Base-by-base conservation (phyloP, 192 early-diverging fungal species). In the Chytriomyces sp. region DNA sequence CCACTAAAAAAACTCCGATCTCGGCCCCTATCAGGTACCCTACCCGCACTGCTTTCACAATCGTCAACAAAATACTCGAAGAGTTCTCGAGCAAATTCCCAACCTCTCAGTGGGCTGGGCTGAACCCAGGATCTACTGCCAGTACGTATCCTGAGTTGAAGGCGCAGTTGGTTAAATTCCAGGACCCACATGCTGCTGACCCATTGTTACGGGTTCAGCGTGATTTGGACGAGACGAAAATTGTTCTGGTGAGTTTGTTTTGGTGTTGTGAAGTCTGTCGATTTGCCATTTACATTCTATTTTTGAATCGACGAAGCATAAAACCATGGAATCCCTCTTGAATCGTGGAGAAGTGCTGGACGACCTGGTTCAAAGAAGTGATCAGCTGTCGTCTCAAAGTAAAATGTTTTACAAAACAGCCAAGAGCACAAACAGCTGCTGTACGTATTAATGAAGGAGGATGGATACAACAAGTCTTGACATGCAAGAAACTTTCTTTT, bases 341-440 rank as follows among this genome's bases (percentile, higher is more conserved):
- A 88, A 94, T 67, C 91, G 97, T 69, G 94, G 93, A 9, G 94
- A 94, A 80, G 94, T 94, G 81, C 89, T 98, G 67, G 94, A 97
- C 60, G 88, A 88, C 72, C 85, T 98, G 46, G 94, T 98, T 4
- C 90, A 93, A 62, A 83, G 91, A 73, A 92, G 91, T 9, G 93
- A 94, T 72, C 84, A 90, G 9, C 86, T 99, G 71, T 97, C 95
- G 43, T 87, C 81, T n/a, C 93, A 95, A 82, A 93, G 92, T 45
- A 97, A 97, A 86, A 89, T 93, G 86, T 99, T 99, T 77, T 98
- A 97, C 85, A 98, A 97, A 87, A 93, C 94, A 2, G 96, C 97
- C 5, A 96, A 96, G 84, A 71, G 69, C 69, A 71, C 69, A 18
- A 71, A 71, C 69, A 71, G 69, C 57, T 71, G 69, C 47, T 71